Base-by-base conservation (phyloP, 331 rosid genomes). In the Quercus tomentella region DNA sequence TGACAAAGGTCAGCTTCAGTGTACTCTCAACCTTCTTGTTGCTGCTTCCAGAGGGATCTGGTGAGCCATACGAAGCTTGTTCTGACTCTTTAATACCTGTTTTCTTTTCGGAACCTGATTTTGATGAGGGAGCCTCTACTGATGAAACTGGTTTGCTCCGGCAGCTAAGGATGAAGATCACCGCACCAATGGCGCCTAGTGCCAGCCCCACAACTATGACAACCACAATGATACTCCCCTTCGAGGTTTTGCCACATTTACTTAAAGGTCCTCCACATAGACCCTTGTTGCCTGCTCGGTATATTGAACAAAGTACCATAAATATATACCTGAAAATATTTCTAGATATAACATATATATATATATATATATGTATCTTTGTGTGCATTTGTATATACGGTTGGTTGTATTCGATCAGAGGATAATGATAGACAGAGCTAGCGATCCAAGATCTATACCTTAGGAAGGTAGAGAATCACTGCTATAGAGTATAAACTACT, bases 231-330 rank as follows among this genome's bases (percentile, higher is more conserved):
- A 82, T 74, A 57, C 85, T 89, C 15, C 68, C 73, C 62, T 30
- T 18, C 12, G 94, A 79, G 1, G 88, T 75, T 77, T 75, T 86
- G 21, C 20, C 15, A 72, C 98, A 96, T n/a, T 66, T 22, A 4
- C 23, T 82, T 57, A 93, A 62, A 26, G 98, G 97, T 7, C 21
- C 16, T 77, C 99, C 99, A 84, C 99, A 96, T 54, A 96, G 84
- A 37, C 70, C 87, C 41, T 87, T 73, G 71, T 93, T 88, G 54
- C 91, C 99, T 95, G 90, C 82, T 25, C 83, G 56, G 76, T 41
- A n/a, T 9, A 41, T 41, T 41, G 37, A 2, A 78, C 49, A 56
- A 35, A 41, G 12, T 41, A 55, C 22, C 1, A 28, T 15, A 14
- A 65, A 60, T 66, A 35, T 7, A 35, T 7, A 7, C 17, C 14